Base-by-base conservation (phyloP, 139 green algal genomes). In the Auxenochlorella protothecoides region DNA sequence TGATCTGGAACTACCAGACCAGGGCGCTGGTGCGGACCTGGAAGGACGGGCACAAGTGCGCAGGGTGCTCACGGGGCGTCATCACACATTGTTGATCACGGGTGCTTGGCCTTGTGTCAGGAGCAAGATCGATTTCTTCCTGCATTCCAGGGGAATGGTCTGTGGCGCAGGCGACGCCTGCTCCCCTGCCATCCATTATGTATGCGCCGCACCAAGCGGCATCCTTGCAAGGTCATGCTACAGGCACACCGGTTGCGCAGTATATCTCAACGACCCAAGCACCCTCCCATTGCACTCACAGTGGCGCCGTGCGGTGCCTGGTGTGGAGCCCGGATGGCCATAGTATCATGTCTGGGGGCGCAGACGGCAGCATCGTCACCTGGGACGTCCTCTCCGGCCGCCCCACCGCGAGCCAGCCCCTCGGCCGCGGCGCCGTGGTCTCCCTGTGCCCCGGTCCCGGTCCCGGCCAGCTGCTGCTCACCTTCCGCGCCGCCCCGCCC, bases 1-100 rank as follows among this genome's bases (percentile, higher is more conserved):
- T 93, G 2, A 68, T 97, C 0, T 97, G 86, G 88, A 89, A 96
- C 78, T 92, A 89, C 71, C 84, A 91, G 59, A 97, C 92, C 0
- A 75, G 90, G 0, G 84, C 87, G 14, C 79, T 94, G 0, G 90
- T 85, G 0, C 70, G 78, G 5, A 59, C 71, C 56, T 73, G 27
- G 27, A 0, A 76, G 11, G 5, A 60, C 6, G 73, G 75, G 3
- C 80, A 91, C 76, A 79, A 60, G 80, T 83, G 74, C 27, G 51
- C 27, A 69, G 13, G 12, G 12, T 64, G 12, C 13, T 64, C 59
- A 12, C 12, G 12, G 12, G 12, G 59, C 12, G 12, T 3, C 13
- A 13, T 64, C 59, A n/a, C 13, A n/a, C 12, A 64, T 64, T 64
- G 12, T 64, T 64, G 2, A 64, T 12, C 59, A 2, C 3, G 59